Base-by-base conservation (phyloP, 139 green algal genomes). In the Chlamydomonas applanata region DNA sequence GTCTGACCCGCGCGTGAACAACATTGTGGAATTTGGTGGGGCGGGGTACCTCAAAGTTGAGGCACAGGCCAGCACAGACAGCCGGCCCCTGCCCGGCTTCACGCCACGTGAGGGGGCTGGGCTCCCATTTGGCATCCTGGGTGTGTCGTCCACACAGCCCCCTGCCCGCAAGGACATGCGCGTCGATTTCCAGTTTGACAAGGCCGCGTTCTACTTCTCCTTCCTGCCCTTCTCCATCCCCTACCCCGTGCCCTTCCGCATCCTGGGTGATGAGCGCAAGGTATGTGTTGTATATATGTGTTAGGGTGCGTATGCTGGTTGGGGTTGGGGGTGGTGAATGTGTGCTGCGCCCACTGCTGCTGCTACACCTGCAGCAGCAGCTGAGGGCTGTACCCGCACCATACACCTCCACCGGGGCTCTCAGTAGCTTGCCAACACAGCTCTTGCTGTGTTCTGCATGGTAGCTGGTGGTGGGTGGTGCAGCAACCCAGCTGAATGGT, bases 201-300 rank as follows among this genome's bases (percentile, higher is more conserved):
- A 80, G 56, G 93, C 91, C 1, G 91, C 89, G 0, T 98, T 99
- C 81, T 75, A 93, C n/a, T 91, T 98, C 74, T 85, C 85, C 1
- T 80, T 82, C 19, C 81, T 97, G 35, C 91, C 92, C 19, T 96
- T 97, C 81, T 90, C 86, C 36, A 82, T 97, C 1, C 95, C 96
- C 4, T 99, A 98, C 82, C 95, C 94, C 5, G 96, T 99, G 49
- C 96, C 96, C 7, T 99, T 99, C 82, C 78, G 83, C 29, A 76
- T 98, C 14, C 84, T 99, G 40, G 93, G 91, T 0, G 92, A 99
- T 76, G 95, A 99, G 76, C 85, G 83, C 36, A 98, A 98, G 87
- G 94, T 91, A 3, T 54, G 40, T 56, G 56, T 69, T 9, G 19
- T 22, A 11, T 40, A 22, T 4, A 29, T 34, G 20, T 22, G n/a